Conservation (phyloP, 2,329 filamentous ascomycete species). For the Mollisiaceae sp. region DNA sequence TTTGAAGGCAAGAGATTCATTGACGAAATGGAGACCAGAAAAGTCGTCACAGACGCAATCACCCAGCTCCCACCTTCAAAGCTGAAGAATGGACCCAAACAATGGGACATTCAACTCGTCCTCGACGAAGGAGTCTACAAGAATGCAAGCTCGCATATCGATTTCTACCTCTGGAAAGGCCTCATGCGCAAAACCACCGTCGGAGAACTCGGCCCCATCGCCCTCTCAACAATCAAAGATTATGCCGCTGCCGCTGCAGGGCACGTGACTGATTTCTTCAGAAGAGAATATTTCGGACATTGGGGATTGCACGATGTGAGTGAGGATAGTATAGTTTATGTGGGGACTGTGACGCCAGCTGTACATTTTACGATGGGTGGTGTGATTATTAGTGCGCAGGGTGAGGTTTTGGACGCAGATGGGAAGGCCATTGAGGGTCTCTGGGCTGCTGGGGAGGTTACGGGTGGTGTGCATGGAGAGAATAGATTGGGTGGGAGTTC, state of each 20-base stretch:
- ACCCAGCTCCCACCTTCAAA: slow-evolving; percentile 46
- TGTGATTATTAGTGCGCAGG: slow-evolving; percentile 58
- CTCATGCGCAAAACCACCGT: slow-evolving; percentile 62
- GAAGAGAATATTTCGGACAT: slow-evolving; percentile 57
- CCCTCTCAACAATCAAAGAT: slow-evolving; percentile 51
- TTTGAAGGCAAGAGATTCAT: slow-evolving; percentile 58
- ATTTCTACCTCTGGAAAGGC: slow-evolving; percentile 68
- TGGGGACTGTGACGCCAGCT: slow-evolving; percentile 66
- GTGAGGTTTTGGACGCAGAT: slow-evolving; percentile 53
- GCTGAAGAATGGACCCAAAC: slow-evolving; percentile 45
- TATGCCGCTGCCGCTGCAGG: slow-evolving; percentile 54
- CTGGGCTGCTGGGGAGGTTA: slow-evolving; percentile 69
- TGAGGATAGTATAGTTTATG: slow-evolving; percentile 58
- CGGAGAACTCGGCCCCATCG: slow-evolving; percentile 50
- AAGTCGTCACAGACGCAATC: slow-evolving; percentile 59
- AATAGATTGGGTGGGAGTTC: slow-evolving; percentile 67
- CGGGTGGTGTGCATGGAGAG: slow-evolving; percentile 67
- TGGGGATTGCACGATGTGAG: slow-evolving; percentile 59
- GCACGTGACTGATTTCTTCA: slow-evolving; percentile 49
- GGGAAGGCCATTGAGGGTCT: slow-evolving; percentile 55
- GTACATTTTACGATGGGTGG: slow-evolving; percentile 73
- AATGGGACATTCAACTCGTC: slow-evolving; percentile 64
- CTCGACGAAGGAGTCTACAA: slow-evolving; percentile 63
- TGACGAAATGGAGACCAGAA: slow-evolving; percentile 66
- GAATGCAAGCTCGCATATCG: slow-evolving; percentile 59